Evolutionary conservation across 2,329 filamentous ascomycete species (phyloP).

Genomic region (Sporothrix euskadiensis): DNA sequence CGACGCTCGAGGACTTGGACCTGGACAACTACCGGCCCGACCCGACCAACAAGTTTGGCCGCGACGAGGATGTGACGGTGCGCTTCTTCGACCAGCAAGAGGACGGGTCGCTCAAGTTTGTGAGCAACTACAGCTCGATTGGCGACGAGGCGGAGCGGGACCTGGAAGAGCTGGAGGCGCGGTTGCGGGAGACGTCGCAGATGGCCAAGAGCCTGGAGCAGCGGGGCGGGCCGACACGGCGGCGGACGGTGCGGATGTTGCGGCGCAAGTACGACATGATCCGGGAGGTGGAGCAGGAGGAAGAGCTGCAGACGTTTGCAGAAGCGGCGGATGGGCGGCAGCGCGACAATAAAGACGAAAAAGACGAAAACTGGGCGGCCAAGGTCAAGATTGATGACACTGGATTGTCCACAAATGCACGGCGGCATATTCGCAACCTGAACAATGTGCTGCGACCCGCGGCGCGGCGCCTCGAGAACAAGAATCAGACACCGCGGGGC

Average conservation of each 20-base stretch:
- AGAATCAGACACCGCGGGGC: constrained; percentile 31
- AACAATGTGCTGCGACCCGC: constrained; percentile 38
- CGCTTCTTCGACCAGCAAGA: constrained; percentile 53
- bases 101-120: constrained; percentile 42
- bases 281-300: constrained; percentile 34
- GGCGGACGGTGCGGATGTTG: constrained; percentile 26
- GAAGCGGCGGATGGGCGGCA: not conserved
- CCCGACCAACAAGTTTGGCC: not conserved
- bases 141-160: constrained; percentile 42
- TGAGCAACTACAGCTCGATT: constrained; percentile 46
- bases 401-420: constrained; percentile 33
- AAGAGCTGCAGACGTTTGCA: constrained; percentile 33
- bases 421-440: constrained; percentile 35
- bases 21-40: constrained; percentile 21
- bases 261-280: constrained; percentile 30
- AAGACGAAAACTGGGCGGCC: not conserved
- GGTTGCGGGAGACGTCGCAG: constrained; percentile 35
- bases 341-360: not conserved
- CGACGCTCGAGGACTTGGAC: not conserved
- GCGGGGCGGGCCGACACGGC: constrained; percentile 22
- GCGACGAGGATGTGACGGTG: constrained; percentile 38
- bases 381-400: constrained; percentile 31
- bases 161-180: constrained; percentile 42
- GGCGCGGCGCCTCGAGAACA: constrained; percentile 42
- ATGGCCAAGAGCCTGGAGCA: constrained; percentile 37